Conservation (phyloP, 176 grass and related monocot species). For the Luzula sylvatica region DNA sequence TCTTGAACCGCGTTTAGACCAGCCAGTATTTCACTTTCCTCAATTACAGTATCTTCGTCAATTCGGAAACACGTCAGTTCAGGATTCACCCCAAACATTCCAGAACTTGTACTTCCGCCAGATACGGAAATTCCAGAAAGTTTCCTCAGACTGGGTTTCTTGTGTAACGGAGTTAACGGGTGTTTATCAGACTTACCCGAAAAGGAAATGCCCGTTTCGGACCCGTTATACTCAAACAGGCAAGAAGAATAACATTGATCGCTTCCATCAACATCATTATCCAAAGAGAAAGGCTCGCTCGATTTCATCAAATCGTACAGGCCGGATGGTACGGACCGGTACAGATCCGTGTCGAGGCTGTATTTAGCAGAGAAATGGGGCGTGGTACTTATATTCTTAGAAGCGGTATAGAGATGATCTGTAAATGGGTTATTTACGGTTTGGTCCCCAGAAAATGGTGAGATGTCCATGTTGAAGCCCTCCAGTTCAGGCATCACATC, state of each 20-base stretch:
- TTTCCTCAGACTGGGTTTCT: conserved; percentile 44
- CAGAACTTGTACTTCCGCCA: conserved; percentile 24
- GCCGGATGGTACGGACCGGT: conserved; percentile 30
- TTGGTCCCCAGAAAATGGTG: conserved; percentile 13
- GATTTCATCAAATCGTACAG: conserved; percentile 30
- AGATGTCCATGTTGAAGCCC: conserved; percentile 28
- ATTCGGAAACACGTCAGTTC: conserved; percentile 69
- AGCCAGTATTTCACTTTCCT: conserved; percentile 39
- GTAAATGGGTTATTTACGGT: conserved; percentile 9
- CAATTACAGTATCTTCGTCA: conserved; percentile 53
- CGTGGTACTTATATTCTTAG: conserved; percentile 13
- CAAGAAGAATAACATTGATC: conserved; percentile 24
- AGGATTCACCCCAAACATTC: conserved; percentile 39
- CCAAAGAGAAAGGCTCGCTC: conserved; percentile 26
- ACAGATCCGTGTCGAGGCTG: conserved; percentile 25
- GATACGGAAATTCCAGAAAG: conserved; percentile 33
- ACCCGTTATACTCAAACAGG: conserved; percentile 29
- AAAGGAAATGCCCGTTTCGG: conserved; percentile 30
- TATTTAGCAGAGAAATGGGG: conserved; percentile 24
- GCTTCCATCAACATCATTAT: conserved; percentile 24
- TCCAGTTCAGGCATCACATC: conserved; percentile 33
- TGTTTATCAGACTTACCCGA: conserved; percentile 26
- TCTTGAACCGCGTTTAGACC: not conserved
- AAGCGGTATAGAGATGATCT: conserved; percentile 10
- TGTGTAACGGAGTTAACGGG: conserved; percentile 49